A percentile compares a stretch with the other conserved stretches of the same genome.
Conservation (phyloP, 2,329 filamentous ascomycete species). For the Diplodia seriata region DNA sequence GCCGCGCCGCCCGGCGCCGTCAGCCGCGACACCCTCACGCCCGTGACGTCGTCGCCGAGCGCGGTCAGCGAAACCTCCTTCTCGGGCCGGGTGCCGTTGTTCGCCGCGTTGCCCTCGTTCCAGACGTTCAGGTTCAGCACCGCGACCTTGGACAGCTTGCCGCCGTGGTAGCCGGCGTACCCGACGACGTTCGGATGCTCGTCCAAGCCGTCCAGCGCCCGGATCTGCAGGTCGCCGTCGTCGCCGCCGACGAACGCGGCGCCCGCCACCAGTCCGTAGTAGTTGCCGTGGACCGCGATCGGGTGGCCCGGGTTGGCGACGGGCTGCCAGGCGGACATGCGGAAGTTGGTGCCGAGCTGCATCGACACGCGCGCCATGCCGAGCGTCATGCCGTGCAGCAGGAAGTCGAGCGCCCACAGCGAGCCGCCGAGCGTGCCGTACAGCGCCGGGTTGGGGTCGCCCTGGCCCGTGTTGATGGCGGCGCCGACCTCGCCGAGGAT, state of each 20-base stretch:
- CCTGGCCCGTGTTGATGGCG: neutral
- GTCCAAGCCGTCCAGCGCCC: neutral
- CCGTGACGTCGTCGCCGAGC: neutral
- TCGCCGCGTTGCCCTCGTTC: neutral
- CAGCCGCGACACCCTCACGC: neutral
- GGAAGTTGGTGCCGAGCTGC: slow-evolving; percentile 12
- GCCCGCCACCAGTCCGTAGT: neutral
- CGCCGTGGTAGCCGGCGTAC: slow-evolving; percentile 3
- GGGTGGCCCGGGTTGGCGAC: neutral
- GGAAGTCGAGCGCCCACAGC: slow-evolving; percentile 21
- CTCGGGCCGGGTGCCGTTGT: neutral
- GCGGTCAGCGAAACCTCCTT: neutral
- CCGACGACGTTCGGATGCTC: neutral
- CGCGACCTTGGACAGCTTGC: neutral
- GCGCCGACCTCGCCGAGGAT: slow-evolving; percentile 4
- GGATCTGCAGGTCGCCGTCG: neutral
- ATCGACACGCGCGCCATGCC: neutral
- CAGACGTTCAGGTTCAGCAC: neutral
- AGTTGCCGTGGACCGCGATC: slow-evolving; percentile 9
- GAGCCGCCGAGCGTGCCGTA: slow-evolving; percentile 20
- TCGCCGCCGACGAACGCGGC: neutral
- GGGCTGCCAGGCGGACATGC: slow-evolving; percentile 7
- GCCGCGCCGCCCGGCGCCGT: neutral
- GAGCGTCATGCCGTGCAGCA: slow-evolving; percentile 18
- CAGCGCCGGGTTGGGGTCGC: neutral